phyloP scores from a whole-genome alignment of 2,329 filamentous ascomycete species.

The Xylaria sp. region DNA sequence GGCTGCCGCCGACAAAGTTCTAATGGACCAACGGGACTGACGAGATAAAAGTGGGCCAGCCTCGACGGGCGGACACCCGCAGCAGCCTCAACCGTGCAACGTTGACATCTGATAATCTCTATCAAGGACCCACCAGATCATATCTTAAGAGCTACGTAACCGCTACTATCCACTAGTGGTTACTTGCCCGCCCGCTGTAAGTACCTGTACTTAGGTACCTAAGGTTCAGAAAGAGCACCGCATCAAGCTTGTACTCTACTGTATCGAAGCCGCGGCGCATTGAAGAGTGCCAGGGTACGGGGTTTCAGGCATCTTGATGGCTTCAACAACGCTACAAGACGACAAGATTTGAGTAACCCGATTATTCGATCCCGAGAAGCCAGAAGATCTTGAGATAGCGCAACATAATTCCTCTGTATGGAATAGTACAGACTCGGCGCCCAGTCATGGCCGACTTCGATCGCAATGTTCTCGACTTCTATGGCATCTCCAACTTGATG shows the following conservation, averaged over 20 bases:
- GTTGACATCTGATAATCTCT: slow-evolving; percentile 44
- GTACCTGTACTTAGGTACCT: neutral
- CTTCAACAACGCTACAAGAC: slow-evolving; percentile 1
- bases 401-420: neutral
- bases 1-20: slow-evolving; percentile 32
- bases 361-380: slow-evolving; percentile 4
- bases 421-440: slow-evolving; percentile 7
- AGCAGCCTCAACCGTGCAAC: neutral
- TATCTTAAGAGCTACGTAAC: slow-evolving; percentile 10
- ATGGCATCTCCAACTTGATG: slow-evolving; percentile 82
- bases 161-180: slow-evolving; percentile 8
- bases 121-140: no score
- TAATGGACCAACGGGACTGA: neutral
- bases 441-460: slow-evolving; percentile 75
- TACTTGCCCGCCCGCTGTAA: neutral
- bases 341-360: neutral
- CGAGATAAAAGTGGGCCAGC: neutral
- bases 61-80: neutral
- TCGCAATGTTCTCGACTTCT: slow-evolving; percentile 84
- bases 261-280: slow-evolving; percentile 1
- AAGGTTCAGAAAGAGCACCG: no score
- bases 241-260: neutral
- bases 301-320: neutral
- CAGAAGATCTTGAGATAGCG: neutral
- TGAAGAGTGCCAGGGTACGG: neutral